Conservation (phyloP, 2,329 filamentous ascomycete species). For the Elsinoe ampelina region DNA sequence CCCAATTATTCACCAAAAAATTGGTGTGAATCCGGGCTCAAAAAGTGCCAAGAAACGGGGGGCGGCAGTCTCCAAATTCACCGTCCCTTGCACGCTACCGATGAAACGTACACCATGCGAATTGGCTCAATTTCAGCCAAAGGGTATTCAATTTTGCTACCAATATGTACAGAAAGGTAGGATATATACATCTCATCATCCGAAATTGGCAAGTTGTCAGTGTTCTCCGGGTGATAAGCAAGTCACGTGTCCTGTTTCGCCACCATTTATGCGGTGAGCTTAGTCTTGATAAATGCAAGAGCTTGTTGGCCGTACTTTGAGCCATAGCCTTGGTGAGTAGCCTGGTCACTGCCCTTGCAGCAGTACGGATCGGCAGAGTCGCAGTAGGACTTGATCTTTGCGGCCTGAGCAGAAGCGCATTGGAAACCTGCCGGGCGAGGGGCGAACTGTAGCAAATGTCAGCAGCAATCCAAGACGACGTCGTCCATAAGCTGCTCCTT, state of each 20-base stretch:
- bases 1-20: no score
- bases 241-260: not conserved
- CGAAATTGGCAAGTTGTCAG: not conserved
- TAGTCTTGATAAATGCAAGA: slow-evolving; percentile 49
- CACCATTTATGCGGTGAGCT: slow-evolving; percentile 26
- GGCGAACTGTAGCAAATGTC: slow-evolving; percentile 42
- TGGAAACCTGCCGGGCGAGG: slow-evolving; percentile 49
- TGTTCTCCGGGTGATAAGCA: not conserved
- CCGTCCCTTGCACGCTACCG: no score
- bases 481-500: slow-evolving; percentile 28
- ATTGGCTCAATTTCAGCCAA: not conserved
- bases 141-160: not conserved
- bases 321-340: slow-evolving; percentile 54
- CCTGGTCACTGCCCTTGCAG: slow-evolving; percentile 53
- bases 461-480: not conserved
- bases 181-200: not conserved
- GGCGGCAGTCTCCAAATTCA: no score
- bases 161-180: not conserved
- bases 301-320: slow-evolving; percentile 51
- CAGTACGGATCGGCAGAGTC: slow-evolving; percentile 56
- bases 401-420: slow-evolving; percentile 41
- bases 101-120: no score
- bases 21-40: no score
- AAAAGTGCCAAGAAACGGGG: no score
- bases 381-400: slow-evolving; percentile 56